Base-by-base conservation (phyloP, 2,329 filamentous ascomycete genomes). In the Xylariaceae sp. region DNA sequence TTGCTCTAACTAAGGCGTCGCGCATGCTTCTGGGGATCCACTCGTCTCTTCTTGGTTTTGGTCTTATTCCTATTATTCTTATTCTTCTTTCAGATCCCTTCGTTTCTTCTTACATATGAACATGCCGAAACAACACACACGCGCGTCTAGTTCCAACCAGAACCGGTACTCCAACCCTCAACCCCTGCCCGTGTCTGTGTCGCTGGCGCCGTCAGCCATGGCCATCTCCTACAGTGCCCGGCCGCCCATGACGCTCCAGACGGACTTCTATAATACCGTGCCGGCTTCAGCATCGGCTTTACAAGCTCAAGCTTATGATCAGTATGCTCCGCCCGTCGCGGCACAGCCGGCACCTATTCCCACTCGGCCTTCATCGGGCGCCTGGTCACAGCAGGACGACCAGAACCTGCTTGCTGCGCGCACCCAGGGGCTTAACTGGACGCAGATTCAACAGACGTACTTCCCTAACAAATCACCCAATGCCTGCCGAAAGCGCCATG, bases 401-500 rank as follows among this genome's bases (percentile, higher is more conserved):
- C 77, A 85, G 57, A 80, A 80, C 29, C 77, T 95, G 35, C 73
- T 92, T 51, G 69, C 73, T 35, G 86, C 88, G 14, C 80, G 89
- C 42, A 79, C 84, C 38, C 80, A 83, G 58, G 86, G 86, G 20
- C 76, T 90, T 63, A 92, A 91, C 67, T 95, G 89, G 89, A 78
- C 80, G 43, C 84, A 88, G 57, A 93, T 94, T 61, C 83, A 89
- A 57, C 74, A 75, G 50, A 79, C 76, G 50, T 81, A 88, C 67
- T 95, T 95, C 64, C 85, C 84, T 1, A 75, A 69, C 63, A 95
- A 95, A 72, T 82, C 80, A 7, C 72, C 85, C 47, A 93, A 93
- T 64, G 90, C 90, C 16, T 95, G 89, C 68, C 86, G 89, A 53
- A 95, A 95, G 70, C 81, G 89, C 44, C 88, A 94, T 59, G 89